Base-by-base conservation (phyloP, 768 basidiomycete species). In the Lactifluus rugatus region DNA sequence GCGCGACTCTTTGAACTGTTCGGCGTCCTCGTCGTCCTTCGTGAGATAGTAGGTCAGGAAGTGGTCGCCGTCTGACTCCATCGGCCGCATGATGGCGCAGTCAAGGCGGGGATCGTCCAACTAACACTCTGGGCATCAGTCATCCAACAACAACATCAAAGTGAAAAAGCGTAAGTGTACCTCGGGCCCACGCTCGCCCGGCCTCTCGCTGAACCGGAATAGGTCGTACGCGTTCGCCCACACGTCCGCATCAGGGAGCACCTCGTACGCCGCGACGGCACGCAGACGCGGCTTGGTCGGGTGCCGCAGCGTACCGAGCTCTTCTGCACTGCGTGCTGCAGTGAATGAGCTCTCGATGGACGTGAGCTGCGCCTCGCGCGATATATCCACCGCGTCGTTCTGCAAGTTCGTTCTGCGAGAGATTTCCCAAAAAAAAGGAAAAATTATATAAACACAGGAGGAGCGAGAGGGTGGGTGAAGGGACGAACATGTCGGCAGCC, bases 201-300 rank as follows among this genome's bases (percentile, higher is more conserved):
- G 90, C 19, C 89, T 75, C 68, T 93, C 90, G 11, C 83, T 83
- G 68, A 93, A 93, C 57, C 84, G 75, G 76, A 93, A 91, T 53
- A 93, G 69, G 69, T 93, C 90, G 67, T 92, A 91, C 61, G 86
- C 85, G 67, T 91, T 94, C 42, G 89, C 82, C 90, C 91, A 95
- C 37, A 93, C 83, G 60, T 87, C 84, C 3, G 80, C 78, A 66
- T 95, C 91, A 0, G 93, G 93, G 13, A 92, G 77, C 54, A 94
- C 74, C 62, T 92, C 85, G 70, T 82, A 93, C 8, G 85, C 83
- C 66, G 90, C 89, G 48, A 89, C 78, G 2, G 92, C 91, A 0
- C 77, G 81, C 9, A 93, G 74, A 32, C 78, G 73, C 9, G 82
- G 81, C 66, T 92, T 93, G 60, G 81, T 91, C 1, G 93, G 93